Percentiles rank a stretch among this genome's conserved stretches.
Conservation (phyloP, 768 basidiomycete genomes). For the Boletus vermiculosoides region DNA sequence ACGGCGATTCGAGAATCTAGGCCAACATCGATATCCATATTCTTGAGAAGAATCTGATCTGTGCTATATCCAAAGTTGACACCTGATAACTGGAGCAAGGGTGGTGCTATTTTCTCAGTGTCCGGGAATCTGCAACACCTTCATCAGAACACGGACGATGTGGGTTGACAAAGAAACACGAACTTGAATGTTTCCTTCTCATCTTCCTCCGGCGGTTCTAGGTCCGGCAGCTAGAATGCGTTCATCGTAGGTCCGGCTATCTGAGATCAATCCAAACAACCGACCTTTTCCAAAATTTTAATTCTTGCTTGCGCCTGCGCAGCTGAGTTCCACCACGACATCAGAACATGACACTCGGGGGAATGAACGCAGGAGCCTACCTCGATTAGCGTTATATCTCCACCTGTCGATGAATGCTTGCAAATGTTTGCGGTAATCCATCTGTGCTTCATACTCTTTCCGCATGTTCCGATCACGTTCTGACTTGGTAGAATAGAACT, state of each 20-base stretch:
- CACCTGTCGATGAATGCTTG: slow-evolving; percentile 98
- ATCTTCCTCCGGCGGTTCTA: slow-evolving; percentile 89
- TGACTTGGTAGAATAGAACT: slow-evolving; percentile 98
- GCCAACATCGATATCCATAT: slow-evolving; percentile 86
- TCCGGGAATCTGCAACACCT: slow-evolving; percentile 72
- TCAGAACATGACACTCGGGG: slow-evolving; percentile 1
- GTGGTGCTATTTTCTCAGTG: slow-evolving; percentile 96
- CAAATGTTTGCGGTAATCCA: slow-evolving; percentile 91
- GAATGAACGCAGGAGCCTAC: slow-evolving; percentile 34
- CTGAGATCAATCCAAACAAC: not conserved
- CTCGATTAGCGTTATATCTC: slow-evolving; percentile 96
- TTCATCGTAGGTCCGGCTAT: not conserved
- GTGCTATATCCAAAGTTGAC: slow-evolving; percentile 85
- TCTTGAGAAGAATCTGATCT: slow-evolving; percentile 74
- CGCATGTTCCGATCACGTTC: slow-evolving; percentile 89
- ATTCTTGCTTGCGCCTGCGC: slow-evolving; percentile 86
- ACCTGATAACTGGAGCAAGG: slow-evolving; percentile 87
- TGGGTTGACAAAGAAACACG: slow-evolving; percentile 2
- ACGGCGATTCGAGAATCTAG: slow-evolving; percentile 95
- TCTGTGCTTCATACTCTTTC: slow-evolving; percentile 95
- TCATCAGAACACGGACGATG: not conserved
- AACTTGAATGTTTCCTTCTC: slow-evolving; percentile 93
- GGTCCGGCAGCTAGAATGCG: slow-evolving; percentile 70
- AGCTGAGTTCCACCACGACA: slow-evolving; percentile 42
- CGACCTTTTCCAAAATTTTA: slow-evolving; percentile 71